These are phyloP conservation scores for Solanum boliviense DNA, from an alignment of 257 asterid genomes.

Conservation along the genomic window DNA sequence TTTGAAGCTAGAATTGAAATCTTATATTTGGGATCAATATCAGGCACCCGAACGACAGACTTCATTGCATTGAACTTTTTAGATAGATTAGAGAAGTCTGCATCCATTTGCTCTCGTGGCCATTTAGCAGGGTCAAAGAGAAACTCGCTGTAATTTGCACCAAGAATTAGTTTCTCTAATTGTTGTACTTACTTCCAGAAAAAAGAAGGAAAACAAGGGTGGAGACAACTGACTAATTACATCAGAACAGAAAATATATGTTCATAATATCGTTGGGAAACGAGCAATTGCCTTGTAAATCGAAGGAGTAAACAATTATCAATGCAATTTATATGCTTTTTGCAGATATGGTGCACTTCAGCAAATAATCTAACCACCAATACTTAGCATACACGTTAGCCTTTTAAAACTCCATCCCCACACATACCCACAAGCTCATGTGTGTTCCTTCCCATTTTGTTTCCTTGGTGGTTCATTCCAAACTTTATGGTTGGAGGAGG, in stretches of 20 bases:
- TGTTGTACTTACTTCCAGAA: background rate
- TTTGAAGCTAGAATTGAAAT: conserved; percentile 80
- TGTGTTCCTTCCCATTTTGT: background rate
- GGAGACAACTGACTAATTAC: background rate
- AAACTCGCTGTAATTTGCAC: conserved; percentile 56
- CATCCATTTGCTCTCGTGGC: conserved; percentile 71
- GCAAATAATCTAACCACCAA: background rate
- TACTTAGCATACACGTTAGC: background rate
- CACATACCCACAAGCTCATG: background rate
- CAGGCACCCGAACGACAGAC: conserved; percentile 78
- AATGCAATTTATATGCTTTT: background rate
- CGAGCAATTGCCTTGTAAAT: background rate
- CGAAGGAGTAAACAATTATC: background rate
- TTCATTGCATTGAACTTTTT: conserved; percentile 62
- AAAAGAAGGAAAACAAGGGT: background rate
- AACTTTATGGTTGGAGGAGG: background rate
- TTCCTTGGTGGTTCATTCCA: background rate
- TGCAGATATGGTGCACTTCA: background rate
- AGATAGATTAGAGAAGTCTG: conserved; percentile 56
- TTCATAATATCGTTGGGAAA: background rate
- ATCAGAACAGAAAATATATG: background rate
- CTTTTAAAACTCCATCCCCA: background rate
- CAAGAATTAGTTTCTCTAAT: conserved; percentile 5
- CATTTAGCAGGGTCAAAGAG: conserved; percentile 81
- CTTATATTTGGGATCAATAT: conserved; percentile 62